These are phyloP conservation scores for Calonectria montana DNA, from an alignment of 2,329 filamentous ascomycete species.

Conservation along the genomic window DNA sequence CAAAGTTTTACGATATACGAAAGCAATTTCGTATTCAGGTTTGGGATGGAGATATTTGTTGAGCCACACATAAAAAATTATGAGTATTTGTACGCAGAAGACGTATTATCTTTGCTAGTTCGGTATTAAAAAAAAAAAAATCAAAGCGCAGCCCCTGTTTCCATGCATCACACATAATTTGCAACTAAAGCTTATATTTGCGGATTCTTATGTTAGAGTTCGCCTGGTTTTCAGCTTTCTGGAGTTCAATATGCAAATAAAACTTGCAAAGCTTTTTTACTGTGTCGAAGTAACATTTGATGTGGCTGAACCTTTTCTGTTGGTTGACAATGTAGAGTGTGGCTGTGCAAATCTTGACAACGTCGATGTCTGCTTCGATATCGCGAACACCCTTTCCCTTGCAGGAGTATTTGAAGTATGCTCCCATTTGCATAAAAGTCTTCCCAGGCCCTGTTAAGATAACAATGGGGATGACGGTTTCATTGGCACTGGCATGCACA, in stretches of 20 bases:
- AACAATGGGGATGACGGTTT: conserved; percentile 1
- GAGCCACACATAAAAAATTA: too few relatives aligned
- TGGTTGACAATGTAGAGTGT: neutral
- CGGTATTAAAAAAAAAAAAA: too few relatives aligned
- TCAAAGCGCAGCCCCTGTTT: too few relatives aligned
- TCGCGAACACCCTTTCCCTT: conserved; percentile 17
- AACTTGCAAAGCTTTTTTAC: conserved; percentile 3
- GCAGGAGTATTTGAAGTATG: conserved; percentile 8
- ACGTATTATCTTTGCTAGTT: too few relatives aligned
- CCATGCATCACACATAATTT: too few relatives aligned
- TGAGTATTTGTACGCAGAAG: too few relatives aligned
- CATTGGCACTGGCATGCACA: conserved; percentile 11
- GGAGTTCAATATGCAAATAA: neutral
- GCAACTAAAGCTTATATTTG: neutral
- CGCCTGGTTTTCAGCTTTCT: neutral
- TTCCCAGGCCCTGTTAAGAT: conserved; percentile 6
- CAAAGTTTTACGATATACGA: too few relatives aligned
- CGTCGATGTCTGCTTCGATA: conserved; percentile 6
- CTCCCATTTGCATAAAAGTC: conserved; percentile 11
- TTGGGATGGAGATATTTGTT: too few relatives aligned
- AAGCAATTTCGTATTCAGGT: too few relatives aligned
- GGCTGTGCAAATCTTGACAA: conserved; percentile 10
- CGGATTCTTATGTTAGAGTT: neutral
- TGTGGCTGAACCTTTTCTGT: neutral
- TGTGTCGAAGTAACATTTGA: conserved; percentile 1